Conservation (phyloP, 371 early-diverging fungal genomes). For the Lichtheimia hyalospora region DNA sequence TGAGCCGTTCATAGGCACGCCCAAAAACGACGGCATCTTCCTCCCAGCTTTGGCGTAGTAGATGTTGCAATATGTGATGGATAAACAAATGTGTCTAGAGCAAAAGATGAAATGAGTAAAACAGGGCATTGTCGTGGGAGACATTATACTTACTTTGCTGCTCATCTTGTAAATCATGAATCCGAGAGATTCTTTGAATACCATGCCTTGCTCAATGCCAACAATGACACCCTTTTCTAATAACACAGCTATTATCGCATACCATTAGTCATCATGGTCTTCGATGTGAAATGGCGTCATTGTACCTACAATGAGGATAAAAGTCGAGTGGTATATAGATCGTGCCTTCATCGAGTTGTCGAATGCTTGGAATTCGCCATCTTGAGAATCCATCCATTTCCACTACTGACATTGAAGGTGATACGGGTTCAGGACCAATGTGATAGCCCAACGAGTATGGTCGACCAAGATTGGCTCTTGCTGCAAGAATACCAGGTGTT, state of each 20-base stretch:
- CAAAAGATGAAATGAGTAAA: not conserved
- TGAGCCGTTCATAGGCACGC: constrained; percentile 60
- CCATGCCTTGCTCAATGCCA: constrained; percentile 75
- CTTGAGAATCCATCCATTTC: constrained; percentile 26
- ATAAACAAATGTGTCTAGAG: constrained; percentile 79
- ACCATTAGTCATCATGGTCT: too few species aligned
- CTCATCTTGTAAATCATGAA: constrained; percentile 67
- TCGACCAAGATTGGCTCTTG: constrained; percentile 24
- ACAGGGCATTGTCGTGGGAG: not conserved
- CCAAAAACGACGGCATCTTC: constrained; percentile 69
- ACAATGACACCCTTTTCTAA: constrained; percentile 75
- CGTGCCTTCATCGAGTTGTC: constrained; percentile 26
- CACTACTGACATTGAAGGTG: constrained; percentile 24
- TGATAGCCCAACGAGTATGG: constrained; percentile 43
- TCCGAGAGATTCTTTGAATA: constrained; percentile 53
- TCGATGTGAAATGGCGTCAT: not conserved
- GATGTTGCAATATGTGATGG: constrained; percentile 66
- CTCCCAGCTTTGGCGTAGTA: constrained; percentile 53
- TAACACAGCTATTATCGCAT: constrained; percentile 57
- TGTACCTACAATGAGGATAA: constrained; percentile 71
- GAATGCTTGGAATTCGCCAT: constrained; percentile 45
- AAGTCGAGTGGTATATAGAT: constrained; percentile 73
- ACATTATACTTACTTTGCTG: constrained; percentile 56
- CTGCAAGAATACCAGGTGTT: constrained; percentile 31
- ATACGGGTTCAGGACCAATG: constrained; percentile 28